These are phyloP conservation scores for Termitomyces sp. DNA, from an alignment of 768 basidiomycete genomes.

Conservation along the genomic window DNA sequence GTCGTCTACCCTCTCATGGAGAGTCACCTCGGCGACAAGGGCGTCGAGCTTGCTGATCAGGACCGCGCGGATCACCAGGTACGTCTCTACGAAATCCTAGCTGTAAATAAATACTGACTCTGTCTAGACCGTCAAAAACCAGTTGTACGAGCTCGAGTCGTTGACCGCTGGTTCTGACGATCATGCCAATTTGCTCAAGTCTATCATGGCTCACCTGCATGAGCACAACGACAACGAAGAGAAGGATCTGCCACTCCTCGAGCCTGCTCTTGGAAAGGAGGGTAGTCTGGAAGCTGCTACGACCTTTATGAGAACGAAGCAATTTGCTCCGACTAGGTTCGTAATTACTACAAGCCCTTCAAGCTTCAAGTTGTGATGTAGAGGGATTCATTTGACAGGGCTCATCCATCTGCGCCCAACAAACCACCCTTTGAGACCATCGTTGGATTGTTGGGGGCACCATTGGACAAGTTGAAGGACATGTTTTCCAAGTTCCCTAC, in stretches of 20 bases:
- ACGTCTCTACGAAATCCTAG: conserved; percentile 1
- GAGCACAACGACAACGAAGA: conserved; percentile 61
- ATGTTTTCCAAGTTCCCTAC: conserved; percentile 54
- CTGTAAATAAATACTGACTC: not conserved
- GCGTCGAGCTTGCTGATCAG: conserved; percentile 47
- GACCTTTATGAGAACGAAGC: conserved; percentile 55
- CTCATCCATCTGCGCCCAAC: conserved; percentile 53
- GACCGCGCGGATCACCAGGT: conserved; percentile 61
- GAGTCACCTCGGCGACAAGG: conserved; percentile 50
- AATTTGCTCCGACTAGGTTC: conserved; percentile 60
- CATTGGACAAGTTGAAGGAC: conserved; percentile 61
- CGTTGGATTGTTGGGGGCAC: conserved; percentile 50
- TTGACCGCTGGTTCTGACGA: conserved; percentile 40
- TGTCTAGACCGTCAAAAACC: conserved; percentile 18
- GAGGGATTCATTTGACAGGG: conserved; percentile 24
- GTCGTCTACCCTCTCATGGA: conserved; percentile 66
- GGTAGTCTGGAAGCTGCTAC: conserved; percentile 44
- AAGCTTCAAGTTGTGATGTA: too few relatives aligned
- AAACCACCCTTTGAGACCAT: conserved; percentile 63
- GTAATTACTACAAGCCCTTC: conserved; percentile 14
- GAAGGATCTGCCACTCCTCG: conserved; percentile 55
- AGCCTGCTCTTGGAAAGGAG: conserved; percentile 43
- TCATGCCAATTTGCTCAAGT: conserved; percentile 40
- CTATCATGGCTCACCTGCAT: conserved; percentile 47
- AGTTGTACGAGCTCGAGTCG: conserved; percentile 38